phyloP scores from a whole-genome alignment of 306 rosid species.

The Luffa acutangula region DNA sequence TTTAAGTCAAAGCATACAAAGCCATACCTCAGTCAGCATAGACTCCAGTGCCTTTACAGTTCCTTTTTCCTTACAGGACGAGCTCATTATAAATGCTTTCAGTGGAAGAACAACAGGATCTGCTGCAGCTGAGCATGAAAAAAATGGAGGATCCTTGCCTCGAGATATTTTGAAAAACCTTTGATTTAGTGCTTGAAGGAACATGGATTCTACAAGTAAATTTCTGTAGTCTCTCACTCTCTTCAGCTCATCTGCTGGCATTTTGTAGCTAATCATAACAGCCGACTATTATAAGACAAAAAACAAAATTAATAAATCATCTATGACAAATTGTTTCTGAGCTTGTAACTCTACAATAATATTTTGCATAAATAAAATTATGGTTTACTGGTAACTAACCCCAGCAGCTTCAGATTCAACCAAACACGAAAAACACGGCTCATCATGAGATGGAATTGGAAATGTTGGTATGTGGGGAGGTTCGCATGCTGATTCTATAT shows the following conservation, averaged over 20 bases:
- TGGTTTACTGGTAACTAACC: constrained; percentile 51
- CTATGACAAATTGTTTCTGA: not conserved
- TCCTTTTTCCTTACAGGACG: constrained; percentile 81
- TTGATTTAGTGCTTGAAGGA: constrained; percentile 75
- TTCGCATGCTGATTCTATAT: constrained; percentile 50
- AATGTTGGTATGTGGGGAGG: constrained; percentile 55
- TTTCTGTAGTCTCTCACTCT: constrained; percentile 79
- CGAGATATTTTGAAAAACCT: constrained; percentile 90
- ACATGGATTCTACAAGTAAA: constrained; percentile 91
- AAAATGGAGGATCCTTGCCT: constrained; percentile 87
- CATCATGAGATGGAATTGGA: constrained; percentile 69
- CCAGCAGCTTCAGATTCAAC: constrained; percentile 95
- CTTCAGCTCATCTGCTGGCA: constrained; percentile 59
- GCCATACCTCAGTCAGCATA: constrained; percentile 67
- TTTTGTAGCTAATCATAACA: constrained; percentile 92
- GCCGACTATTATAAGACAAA: constrained; percentile 54
- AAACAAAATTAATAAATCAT: constrained; percentile 8
- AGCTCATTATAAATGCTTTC: constrained; percentile 77
- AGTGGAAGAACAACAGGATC: constrained; percentile 76
- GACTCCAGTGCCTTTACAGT: constrained; percentile 74
- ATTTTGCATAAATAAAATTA: constrained; percentile 1
- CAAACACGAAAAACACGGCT: constrained; percentile 82
- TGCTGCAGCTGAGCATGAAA: constrained; percentile 83
- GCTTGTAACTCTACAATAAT: not conserved
- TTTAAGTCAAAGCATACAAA: not conserved